phyloP scores from a whole-genome alignment of 2,329 filamentous ascomycete genomes.

The Aspergillus fischeri region DNA sequence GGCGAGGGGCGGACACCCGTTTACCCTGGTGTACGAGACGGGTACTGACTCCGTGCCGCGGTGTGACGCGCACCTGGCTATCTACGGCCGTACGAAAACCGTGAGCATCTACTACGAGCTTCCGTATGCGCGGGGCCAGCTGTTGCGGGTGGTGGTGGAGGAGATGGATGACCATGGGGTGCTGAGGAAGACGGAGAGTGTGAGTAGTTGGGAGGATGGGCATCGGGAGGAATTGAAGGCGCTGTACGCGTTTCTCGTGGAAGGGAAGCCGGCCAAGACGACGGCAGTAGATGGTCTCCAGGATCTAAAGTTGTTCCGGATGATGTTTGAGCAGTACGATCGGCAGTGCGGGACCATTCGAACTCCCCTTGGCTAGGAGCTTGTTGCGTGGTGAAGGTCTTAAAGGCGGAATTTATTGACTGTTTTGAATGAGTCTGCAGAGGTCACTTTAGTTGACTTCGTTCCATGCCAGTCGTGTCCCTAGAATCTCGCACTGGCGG shows the following conservation, averaged over 20 bases:
- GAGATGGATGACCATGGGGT: constrained; percentile 25
- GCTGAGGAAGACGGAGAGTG: constrained; percentile 24
- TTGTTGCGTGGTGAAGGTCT: background rate
- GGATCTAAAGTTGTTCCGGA: constrained; percentile 33
- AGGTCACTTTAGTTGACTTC: background rate
- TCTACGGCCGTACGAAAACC: constrained; percentile 53
- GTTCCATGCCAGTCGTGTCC: background rate
- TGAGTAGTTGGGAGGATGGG: constrained; percentile 35
- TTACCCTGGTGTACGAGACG: constrained; percentile 55
- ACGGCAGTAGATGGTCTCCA: constrained; percentile 32
- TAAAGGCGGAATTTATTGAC: background rate
- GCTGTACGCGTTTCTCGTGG: constrained; percentile 33
- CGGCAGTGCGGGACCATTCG: constrained; percentile 33
- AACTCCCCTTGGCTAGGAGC: constrained; percentile 26
- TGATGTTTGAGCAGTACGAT: constrained; percentile 35
- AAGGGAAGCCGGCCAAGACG: constrained; percentile 29
- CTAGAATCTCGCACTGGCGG: background rate
- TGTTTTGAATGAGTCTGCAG: background rate
- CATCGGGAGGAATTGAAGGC: constrained; percentile 34
- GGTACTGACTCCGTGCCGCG: constrained; percentile 51
- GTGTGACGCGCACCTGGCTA: constrained; percentile 34
- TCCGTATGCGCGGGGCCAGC: constrained; percentile 55
- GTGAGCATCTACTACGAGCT: constrained; percentile 55
- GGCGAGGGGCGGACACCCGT: constrained; percentile 29
- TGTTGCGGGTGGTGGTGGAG: constrained; percentile 45